phyloP scores from a whole-genome alignment of 768 basidiomycete species.

The Mrakia blollopis region DNA sequence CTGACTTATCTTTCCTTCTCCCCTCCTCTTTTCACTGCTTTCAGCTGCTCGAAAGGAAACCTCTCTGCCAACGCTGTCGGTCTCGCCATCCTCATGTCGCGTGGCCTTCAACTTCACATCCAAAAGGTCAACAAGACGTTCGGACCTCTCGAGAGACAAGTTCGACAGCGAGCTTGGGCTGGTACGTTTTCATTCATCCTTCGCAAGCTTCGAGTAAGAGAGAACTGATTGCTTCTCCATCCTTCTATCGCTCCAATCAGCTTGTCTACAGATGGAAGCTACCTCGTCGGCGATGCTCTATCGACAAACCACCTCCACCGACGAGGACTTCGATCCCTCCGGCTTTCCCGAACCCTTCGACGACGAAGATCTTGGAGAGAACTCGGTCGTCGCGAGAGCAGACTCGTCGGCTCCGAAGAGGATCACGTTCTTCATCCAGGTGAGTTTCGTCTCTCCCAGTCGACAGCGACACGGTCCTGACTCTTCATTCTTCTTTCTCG shows the following conservation, averaged over 20 bases:
- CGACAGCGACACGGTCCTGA: too few relatives aligned
- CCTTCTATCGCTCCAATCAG: background rate
- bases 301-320: slow-evolving; percentile 6
- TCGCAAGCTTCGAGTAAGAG: background rate
- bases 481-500: too few relatives aligned
- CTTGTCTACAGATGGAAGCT: slow-evolving; percentile 19
- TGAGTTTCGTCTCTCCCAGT: too few relatives aligned
- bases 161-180: slow-evolving; percentile 18
- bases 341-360: slow-evolving; percentile 20
- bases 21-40: background rate
- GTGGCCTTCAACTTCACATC: slow-evolving; percentile 15
- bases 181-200: background rate
- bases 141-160: slow-evolving; percentile 8
- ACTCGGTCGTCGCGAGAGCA: background rate
- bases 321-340: slow-evolving; percentile 1
- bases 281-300: slow-evolving; percentile 14
- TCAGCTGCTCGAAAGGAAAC: slow-evolving; percentile 20
- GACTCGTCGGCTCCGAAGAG: background rate
- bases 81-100: slow-evolving; percentile 19
- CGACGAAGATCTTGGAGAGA: slow-evolving; percentile 3
- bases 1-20: background rate
- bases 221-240: background rate
- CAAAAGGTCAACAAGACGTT: slow-evolving; percentile 18
- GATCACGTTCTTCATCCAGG: slow-evolving; percentile 17
- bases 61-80: slow-evolving; percentile 10